Conservation (phyloP, 306 rosid genomes). For the Acacia confusa region DNA sequence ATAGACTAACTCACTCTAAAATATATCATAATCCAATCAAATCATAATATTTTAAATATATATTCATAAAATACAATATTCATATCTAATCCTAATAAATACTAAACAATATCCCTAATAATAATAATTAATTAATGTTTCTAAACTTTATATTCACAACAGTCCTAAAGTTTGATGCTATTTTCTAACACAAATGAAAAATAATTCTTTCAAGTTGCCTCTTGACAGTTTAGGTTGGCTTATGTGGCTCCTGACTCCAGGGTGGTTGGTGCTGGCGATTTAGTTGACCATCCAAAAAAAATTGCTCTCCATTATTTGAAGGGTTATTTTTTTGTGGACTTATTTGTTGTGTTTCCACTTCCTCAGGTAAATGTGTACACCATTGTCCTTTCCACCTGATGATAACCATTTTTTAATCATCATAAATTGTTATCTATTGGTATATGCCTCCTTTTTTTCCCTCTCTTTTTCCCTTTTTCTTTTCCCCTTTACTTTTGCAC, state of each 20-base stretch:
- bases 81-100: too few relatives aligned
- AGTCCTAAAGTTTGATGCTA: not conserved
- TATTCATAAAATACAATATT: too few relatives aligned
- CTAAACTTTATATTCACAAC: too few relatives aligned
- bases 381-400: not conserved
- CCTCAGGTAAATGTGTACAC: slow-evolving; percentile 60
- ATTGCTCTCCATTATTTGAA: slow-evolving; percentile 65
- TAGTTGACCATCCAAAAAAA: slow-evolving; percentile 77
- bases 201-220: slow-evolving; percentile 4
- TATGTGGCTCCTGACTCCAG: slow-evolving; percentile 80
- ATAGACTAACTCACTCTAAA: too few relatives aligned
- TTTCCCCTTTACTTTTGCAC: not conserved
- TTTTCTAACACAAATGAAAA: slow-evolving; percentile 9
- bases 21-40: too few relatives aligned
- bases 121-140: too few relatives aligned
- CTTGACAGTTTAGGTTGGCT: slow-evolving; percentile 81
- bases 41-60: too few relatives aligned
- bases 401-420: not conserved
- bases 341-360: slow-evolving; percentile 67
- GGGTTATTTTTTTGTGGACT: slow-evolving; percentile 60
- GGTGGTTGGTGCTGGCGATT: slow-evolving; percentile 88
- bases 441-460: not conserved
- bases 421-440: slow-evolving; percentile 7
- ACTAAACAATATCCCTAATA: too few relatives aligned
- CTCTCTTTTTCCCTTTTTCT: not conserved